These are phyloP conservation scores for Beta vulgaris DNA, from an alignment of 148 eudicot genomes.

Conservation along the genomic window DNA sequence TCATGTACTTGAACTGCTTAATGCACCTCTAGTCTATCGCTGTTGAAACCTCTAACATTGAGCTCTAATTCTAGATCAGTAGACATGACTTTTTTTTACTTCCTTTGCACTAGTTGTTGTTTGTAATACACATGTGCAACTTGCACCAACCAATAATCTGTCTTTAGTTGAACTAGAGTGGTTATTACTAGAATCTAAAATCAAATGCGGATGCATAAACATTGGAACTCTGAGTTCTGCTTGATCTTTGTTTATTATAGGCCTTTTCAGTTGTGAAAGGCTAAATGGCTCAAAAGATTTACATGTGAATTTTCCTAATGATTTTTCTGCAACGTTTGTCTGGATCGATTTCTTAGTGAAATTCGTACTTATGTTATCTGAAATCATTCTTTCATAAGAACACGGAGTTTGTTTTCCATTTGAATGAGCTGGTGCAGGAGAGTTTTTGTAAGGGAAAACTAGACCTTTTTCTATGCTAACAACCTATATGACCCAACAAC, in stretches of 20 bases:
- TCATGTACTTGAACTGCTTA: background rate
- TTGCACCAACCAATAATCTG: background rate
- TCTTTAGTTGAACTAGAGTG: background rate
- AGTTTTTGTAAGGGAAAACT: constrained; percentile 9
- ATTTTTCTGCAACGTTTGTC: background rate
- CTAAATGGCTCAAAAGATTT: background rate
- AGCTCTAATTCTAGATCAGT: background rate
- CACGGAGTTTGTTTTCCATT: constrained; percentile 10
- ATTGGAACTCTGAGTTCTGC: background rate
- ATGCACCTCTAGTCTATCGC: background rate
- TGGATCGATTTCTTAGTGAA: constrained; percentile 7
- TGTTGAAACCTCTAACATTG: background rate
- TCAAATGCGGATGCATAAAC: background rate
- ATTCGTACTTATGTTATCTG: background rate
- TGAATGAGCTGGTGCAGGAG: background rate
- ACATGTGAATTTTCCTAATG: background rate
- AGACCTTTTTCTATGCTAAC: constrained; percentile 9
- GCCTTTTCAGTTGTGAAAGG: constrained; percentile 3
- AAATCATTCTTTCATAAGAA: background rate
- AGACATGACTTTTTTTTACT: background rate
- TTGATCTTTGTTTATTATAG: constrained; percentile 5
- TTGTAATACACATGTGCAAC: constrained; percentile 12
- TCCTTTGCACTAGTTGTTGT: background rate
- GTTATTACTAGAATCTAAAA: background rate
- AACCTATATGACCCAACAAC: constrained; percentile 22